phyloP scores from a whole-genome alignment of 805 yeast genomes.

The Candida nemodendra region DNA sequence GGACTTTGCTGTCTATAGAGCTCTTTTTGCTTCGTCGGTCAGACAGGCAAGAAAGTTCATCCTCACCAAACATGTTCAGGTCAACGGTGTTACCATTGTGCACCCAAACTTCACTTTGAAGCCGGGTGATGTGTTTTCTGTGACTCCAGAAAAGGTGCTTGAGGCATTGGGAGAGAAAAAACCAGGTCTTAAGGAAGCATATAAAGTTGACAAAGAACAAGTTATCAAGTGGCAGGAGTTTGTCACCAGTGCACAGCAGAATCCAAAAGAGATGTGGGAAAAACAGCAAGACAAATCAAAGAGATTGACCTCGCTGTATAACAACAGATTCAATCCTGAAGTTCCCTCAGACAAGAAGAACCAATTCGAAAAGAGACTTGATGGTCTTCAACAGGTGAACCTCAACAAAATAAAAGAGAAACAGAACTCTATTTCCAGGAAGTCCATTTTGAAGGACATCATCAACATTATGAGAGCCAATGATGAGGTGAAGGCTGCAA shows the following conservation, averaged over 20 bases:
- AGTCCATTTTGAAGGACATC: conserved; percentile 44
- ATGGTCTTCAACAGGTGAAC: conserved; percentile 27
- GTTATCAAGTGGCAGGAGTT: conserved; percentile 73
- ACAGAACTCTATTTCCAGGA: conserved; percentile 42
- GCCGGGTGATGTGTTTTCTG: conserved; percentile 86
- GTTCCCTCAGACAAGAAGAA: conserved; percentile 9
- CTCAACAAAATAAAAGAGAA: conserved; percentile 35
- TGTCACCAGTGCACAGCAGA: conserved; percentile 54
- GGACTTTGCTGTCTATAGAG: conserved; percentile 86
- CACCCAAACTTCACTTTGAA: conserved; percentile 76
- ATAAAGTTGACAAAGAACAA: conserved; percentile 69
- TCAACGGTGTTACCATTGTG: conserved; percentile 75
- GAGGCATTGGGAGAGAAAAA: conserved; percentile 81
- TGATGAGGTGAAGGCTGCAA: conserved; percentile 24
- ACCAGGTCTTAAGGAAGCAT: conserved; percentile 69
- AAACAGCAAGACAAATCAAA: conserved; percentile 45
- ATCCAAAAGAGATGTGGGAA: conserved; percentile 59
- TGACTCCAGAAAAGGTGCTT: conserved; percentile 81
- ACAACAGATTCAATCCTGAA: conserved; percentile 22
- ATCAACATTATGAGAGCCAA: conserved; percentile 30
- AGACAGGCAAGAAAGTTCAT: conserved; percentile 93
- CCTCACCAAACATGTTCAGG: conserved; percentile 75
- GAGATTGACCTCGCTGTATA: conserved; percentile 33
- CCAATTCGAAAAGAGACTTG: conserved; percentile 31
- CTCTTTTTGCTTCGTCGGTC: conserved; percentile 89